Base-by-base conservation (phyloP, 805 yeast species). In the Candida railenensis region DNA sequence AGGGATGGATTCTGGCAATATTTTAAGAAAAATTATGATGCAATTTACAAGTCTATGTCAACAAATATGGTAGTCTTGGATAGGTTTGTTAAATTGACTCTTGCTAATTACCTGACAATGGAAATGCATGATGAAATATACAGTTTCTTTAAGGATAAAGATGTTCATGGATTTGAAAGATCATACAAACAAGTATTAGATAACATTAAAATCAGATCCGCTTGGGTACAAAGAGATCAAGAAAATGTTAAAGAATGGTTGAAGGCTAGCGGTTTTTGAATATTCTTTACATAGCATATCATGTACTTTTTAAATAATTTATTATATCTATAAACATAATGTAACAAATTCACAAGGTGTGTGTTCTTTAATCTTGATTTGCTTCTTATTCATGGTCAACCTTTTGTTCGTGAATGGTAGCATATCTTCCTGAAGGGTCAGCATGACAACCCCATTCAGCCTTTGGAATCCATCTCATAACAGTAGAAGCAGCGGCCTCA, bases 361-460 rank as follows among this genome's bases (percentile, higher is more conserved):
- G 15, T n/a, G 15, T 34, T 34, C 37, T 8, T n/a, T n/a, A n/a
- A n/a, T n/a, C n/a, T n/a, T n/a, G n/a, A n/a, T n/a, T n/a, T n/a
- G n/a, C n/a, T n/a, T n/a, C n/a, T n/a, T 40, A 40, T 28, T 28
- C 36, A 20, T 53, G 46, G 39, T 61, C 67, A 44, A 73, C 76
- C 62, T 73, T 72, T 53, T 68, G 65, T 49, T 87, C 91, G 69
- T 94, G 99, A 58, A 87, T 82, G 75, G 87, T 82, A 57, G 96
- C 97, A 65, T 77, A 92, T 76, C 99, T 88, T 55, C 99, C 99
- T 47, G 96, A 87, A 45, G 99, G 99, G 72, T 94, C 99, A 61
- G 85, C 96, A 63, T 91, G 90, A 75, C 99, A 94, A 56, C 99
- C 99, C 99, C 99, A 94, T 71, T 94, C 99, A 53, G 98, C 98